Evolutionary conservation across 2,329 filamentous ascomycete species (phyloP).

Genomic region (Annulohypoxylon truncatum): DNA sequence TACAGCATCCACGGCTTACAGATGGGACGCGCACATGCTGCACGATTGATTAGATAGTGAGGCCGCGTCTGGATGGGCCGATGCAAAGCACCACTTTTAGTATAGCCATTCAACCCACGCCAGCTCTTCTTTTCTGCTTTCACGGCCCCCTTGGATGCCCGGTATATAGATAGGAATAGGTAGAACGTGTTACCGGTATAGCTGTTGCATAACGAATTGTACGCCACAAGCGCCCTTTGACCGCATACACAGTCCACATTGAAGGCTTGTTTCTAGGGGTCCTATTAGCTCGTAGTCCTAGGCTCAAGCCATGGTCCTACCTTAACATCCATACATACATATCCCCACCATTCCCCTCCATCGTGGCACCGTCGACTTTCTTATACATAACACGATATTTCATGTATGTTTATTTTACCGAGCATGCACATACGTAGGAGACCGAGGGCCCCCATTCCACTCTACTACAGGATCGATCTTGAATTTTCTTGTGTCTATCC

Average conservation of each 20-base stretch:
- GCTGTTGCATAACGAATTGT: slow-evolving; percentile 13
- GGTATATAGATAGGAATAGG: neutral
- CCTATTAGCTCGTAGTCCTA: slow-evolving; percentile 17
- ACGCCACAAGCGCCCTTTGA: slow-evolving; percentile 16
- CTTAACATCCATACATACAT: neutral
- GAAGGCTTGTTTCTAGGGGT: neutral
- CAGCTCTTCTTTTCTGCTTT: neutral
- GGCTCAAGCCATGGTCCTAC: slow-evolving; percentile 9
- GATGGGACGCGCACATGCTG: slow-evolving; percentile 32
- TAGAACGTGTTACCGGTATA: slow-evolving; percentile 6
- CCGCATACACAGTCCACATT: neutral
- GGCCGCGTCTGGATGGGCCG: slow-evolving; percentile 30
- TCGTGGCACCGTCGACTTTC: neutral
- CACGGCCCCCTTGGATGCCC: neutral
- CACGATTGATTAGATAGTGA: slow-evolving; percentile 41
- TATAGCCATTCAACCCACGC: slow-evolving; percentile 7
- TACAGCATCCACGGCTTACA: slow-evolving; percentile 23
- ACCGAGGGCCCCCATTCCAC: slow-evolving; percentile 27
- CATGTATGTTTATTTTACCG: neutral
- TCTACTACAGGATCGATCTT: slow-evolving; percentile 24
- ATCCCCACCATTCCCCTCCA: neutral
- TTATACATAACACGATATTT: neutral
- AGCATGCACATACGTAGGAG: neutral
- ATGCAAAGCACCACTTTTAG: slow-evolving; percentile 39
- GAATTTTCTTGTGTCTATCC: neutral